Evolutionary conservation across 257 asterid species (phyloP).

Genomic region (Jasminum sambac): DNA sequence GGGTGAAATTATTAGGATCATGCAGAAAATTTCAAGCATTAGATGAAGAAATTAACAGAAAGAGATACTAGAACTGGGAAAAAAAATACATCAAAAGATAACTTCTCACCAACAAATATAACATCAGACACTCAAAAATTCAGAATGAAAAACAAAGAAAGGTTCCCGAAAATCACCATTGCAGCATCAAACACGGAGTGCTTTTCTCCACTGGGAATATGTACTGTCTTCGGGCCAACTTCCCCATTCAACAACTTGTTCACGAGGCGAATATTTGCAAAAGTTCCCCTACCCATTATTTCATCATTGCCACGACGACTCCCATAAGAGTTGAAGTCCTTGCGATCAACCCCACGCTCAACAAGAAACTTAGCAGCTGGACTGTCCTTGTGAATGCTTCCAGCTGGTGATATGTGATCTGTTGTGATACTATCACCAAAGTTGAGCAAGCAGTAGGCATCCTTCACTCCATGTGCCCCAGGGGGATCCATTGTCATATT

Average conservation of each 20-base stretch:
- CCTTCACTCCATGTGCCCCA: slow-evolving; percentile 87
- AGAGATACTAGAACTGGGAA: not conserved
- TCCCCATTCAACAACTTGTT: slow-evolving; percentile 89
- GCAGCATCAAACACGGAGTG: slow-evolving; percentile 84
- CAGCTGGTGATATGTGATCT: slow-evolving; percentile 97
- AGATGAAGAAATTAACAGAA: not conserved
- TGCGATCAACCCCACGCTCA: slow-evolving; percentile 80
- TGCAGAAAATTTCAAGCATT: slow-evolving; percentile 1
- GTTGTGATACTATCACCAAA: slow-evolving; percentile 94
- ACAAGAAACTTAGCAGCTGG: slow-evolving; percentile 84
- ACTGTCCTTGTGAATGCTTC: slow-evolving; percentile 90
- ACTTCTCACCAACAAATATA: not conserved
- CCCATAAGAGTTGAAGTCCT: slow-evolving; percentile 89
- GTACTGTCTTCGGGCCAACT: slow-evolving; percentile 92
- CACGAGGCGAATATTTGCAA: slow-evolving; percentile 88
- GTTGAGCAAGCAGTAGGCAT: slow-evolving; percentile 90
- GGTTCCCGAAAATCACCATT: slow-evolving; percentile 48
- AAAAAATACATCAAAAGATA: slow-evolving; percentile 5
- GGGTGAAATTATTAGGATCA: slow-evolving; percentile 5
- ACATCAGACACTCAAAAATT: not conserved
- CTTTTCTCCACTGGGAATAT: slow-evolving; percentile 84
- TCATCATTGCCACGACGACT: slow-evolving; percentile 99
- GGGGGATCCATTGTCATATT: slow-evolving; percentile 93
- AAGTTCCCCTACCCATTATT: slow-evolving; percentile 95
- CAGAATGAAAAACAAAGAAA: not conserved